These are phyloP conservation scores for Dactylonectria macrodidyma DNA, from an alignment of 2,329 filamentous ascomycete species.

Conservation along the genomic window DNA sequence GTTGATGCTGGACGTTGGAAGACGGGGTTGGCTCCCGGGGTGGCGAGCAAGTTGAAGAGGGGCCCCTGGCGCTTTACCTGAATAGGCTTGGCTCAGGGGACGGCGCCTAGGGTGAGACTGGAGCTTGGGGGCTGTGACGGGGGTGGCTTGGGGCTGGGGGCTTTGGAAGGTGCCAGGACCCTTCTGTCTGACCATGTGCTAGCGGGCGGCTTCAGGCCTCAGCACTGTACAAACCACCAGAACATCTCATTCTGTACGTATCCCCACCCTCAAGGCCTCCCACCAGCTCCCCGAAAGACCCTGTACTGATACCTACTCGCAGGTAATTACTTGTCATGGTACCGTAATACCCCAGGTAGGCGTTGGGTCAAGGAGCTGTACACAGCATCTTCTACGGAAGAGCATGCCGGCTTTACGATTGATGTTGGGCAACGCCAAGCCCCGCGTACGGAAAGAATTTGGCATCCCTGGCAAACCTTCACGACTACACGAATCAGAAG, in stretches of 20 bases:
- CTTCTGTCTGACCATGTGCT: constrained; percentile 15
- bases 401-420: background rate
- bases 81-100: constrained; percentile 44
- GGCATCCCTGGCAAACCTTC: background rate
- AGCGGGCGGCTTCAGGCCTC: background rate
- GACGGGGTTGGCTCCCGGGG: constrained; percentile 11
- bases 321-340: background rate
- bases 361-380: background rate
- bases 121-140: constrained; percentile 7
- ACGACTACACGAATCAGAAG: background rate
- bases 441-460: background rate
- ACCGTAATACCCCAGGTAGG: background rate
- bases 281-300: background rate
- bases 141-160: background rate
- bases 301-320: background rate
- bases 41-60: constrained; percentile 35
- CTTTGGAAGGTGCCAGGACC: background rate
- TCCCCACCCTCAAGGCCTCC: background rate
- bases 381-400: background rate
- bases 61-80: constrained; percentile 34
- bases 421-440: background rate
- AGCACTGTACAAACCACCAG: background rate
- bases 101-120: constrained; percentile 1
- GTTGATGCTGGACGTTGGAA: constrained; percentile 17
- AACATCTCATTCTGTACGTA: background rate